These are phyloP conservation scores for Lasiosphaeria miniovina DNA, from an alignment of 495 filamentous ascomycete species.

Conservation along the genomic window DNA sequence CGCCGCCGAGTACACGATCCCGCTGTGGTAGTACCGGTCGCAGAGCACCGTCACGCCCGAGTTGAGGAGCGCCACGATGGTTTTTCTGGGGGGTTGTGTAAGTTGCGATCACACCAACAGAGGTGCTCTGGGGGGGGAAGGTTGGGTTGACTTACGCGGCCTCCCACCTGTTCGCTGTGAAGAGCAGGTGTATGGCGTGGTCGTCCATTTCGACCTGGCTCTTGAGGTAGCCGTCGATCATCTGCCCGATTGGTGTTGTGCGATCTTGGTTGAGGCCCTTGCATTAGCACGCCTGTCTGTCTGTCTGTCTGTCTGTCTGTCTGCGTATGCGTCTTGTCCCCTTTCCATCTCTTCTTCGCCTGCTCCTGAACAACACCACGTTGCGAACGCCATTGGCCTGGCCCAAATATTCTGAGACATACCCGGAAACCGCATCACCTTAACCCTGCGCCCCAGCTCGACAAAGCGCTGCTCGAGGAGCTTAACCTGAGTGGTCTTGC, in stretches of 20 bases:
- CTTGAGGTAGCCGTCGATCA: constrained; percentile 86
- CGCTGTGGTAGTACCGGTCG: constrained; percentile 92
- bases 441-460: constrained; percentile 58
- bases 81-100: constrained; percentile 36
- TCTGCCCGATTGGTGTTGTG: constrained; percentile 80
- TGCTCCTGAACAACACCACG: background rate
- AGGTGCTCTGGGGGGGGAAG: constrained; percentile 3
- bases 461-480: constrained; percentile 62
- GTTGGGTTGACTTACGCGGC: constrained; percentile 47
- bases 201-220: constrained; percentile 74
- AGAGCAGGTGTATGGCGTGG: constrained; percentile 90
- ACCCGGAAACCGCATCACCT: constrained; percentile 88
- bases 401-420: constrained; percentile 20
- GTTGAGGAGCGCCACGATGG: constrained; percentile 59
- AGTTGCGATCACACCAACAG: background rate
- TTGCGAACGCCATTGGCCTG: background rate
- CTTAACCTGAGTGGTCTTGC: constrained; percentile 92
- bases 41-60: constrained; percentile 73
- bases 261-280: constrained; percentile 55
- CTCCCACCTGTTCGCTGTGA: constrained; percentile 97
- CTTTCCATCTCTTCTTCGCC: too few relatives aligned
- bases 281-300: background rate
- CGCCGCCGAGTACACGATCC: constrained; percentile 92
- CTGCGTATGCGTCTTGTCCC: too few relatives aligned
- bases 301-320: background rate